phyloP scores from a whole-genome alignment of 495 filamentous ascomycete genomes.

The Parmelia sp. region DNA sequence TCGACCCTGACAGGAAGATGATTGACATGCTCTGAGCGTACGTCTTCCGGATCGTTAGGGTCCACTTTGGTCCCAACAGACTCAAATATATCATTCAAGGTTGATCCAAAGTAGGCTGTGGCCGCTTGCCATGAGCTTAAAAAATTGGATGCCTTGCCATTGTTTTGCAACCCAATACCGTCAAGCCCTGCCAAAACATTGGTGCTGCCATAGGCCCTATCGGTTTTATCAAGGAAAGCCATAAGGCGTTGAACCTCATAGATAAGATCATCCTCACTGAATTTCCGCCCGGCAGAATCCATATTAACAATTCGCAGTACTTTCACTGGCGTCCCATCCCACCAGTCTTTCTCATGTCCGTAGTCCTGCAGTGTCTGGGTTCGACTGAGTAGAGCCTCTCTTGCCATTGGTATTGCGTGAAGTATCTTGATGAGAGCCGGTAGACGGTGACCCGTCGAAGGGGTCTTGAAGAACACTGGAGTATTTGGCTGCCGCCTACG shows the following conservation, averaged over 20 bases:
- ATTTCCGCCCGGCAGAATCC: conserved; percentile 35
- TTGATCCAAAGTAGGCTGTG: conserved; percentile 32
- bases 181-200: conserved; percentile 51
- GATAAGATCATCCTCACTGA: conserved; percentile 44
- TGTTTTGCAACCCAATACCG: conserved; percentile 27
- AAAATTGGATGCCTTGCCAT: conserved; percentile 26
- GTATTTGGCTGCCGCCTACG: conserved; percentile 52
- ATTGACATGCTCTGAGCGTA: conserved; percentile 36
- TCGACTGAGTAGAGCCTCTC: conserved; percentile 63
- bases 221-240: conserved; percentile 74
- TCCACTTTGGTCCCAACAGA: conserved; percentile 18
- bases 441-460: conserved; percentile 52
- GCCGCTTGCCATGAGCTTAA: conserved; percentile 23
- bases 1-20: conserved; percentile 38
- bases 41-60: conserved; percentile 32
- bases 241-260: conserved; percentile 65
- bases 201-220: conserved; percentile 73
- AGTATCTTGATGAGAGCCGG: conserved; percentile 69
- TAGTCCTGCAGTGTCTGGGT: conserved; percentile 52
- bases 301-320: conserved; percentile 51
- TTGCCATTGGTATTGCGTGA: conserved; percentile 74
- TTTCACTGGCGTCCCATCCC: conserved; percentile 65
- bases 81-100: conserved; percentile 21
- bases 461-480: conserved; percentile 69
- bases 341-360: conserved; percentile 71